Conservation (phyloP, 768 basidiomycete genomes). For the Leccinum imitatum region DNA sequence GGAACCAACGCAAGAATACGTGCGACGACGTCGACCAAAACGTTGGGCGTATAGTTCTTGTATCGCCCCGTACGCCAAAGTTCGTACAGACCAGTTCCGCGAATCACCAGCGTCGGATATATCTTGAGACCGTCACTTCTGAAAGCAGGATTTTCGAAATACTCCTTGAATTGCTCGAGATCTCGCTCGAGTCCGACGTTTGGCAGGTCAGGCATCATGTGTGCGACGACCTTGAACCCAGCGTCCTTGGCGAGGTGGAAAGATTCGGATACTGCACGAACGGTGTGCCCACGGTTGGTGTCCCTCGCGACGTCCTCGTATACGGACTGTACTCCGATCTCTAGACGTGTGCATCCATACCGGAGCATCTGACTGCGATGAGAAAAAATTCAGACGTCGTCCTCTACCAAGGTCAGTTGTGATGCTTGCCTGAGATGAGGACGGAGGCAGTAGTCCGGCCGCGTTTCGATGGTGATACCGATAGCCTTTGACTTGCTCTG, state of each 20-base stretch:
- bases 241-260: conserved; percentile 99
- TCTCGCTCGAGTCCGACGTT: conserved; percentile 98
- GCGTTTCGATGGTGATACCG: conserved; percentile 97
- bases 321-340: conserved; percentile 98
- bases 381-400: neutral
- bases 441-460: conserved; percentile 96
- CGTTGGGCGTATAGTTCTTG: conserved; percentile 99
- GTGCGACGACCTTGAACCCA: conserved; percentile 99
- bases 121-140: conserved; percentile 97
- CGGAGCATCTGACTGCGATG: conserved; percentile 90
- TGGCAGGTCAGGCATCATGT: conserved; percentile 99
- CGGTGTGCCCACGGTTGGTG: conserved; percentile 98
- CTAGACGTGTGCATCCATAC: conserved; percentile 96
- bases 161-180: conserved; percentile 98
- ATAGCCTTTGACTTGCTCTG: conserved; percentile 98
- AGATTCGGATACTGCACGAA: conserved; percentile 93
- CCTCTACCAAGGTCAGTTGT: neutral
- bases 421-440: conserved; percentile 81
- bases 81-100: conserved; percentile 95
- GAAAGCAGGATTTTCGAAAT: conserved; percentile 98
- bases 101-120: conserved; percentile 96
- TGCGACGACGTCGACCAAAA: conserved; percentile 95
- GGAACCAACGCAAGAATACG: conserved; percentile 94
- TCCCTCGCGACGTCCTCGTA: conserved; percentile 99
- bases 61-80: conserved; percentile 96